phyloP scores from a whole-genome alignment of 768 basidiomycete species.

The Peribolospora kevripleyi region DNA sequence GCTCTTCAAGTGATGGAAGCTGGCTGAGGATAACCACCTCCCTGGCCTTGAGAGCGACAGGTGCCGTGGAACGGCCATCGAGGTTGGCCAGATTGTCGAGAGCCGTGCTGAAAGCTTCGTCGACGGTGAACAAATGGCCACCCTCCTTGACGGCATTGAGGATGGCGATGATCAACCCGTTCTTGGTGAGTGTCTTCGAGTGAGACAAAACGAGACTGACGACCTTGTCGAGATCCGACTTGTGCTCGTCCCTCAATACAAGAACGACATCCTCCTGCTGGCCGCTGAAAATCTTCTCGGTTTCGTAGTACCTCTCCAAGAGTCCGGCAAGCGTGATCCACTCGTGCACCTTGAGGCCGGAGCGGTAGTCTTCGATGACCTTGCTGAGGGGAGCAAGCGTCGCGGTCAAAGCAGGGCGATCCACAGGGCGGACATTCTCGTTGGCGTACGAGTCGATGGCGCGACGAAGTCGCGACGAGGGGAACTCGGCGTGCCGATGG shows the following conservation, averaged over 20 bases:
- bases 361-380: conserved; percentile 50
- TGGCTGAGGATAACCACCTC: conserved; percentile 90
- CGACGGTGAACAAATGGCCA: conserved; percentile 50
- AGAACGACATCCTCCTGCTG: conserved; percentile 82
- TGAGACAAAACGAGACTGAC: conserved; percentile 73
- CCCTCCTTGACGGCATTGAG: conserved; percentile 74
- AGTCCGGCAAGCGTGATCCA: conserved; percentile 49
- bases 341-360: conserved; percentile 71
- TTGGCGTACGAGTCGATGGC: conserved; percentile 61
- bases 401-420: conserved; percentile 51
- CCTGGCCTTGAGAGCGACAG: conserved; percentile 79
- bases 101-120: conserved; percentile 48
- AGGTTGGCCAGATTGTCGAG: conserved; percentile 59
- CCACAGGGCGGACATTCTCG: conserved; percentile 53
- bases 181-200: conserved; percentile 81
- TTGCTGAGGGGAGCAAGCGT: conserved; percentile 47
- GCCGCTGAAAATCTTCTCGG: conserved; percentile 79
- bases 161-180: conserved; percentile 58
- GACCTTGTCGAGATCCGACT: conserved; percentile 74
- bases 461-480: conserved; percentile 62
- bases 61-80: conserved; percentile 81
- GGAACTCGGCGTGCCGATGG: conserved; percentile 61
- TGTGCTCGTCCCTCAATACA: conserved; percentile 68
- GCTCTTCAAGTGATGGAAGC: conserved; percentile 92
- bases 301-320: conserved; percentile 52